Evolutionary conservation across 495 filamentous ascomycete genomes (phyloP).

Genomic region (Polyplosphaeria fusca): DNA sequence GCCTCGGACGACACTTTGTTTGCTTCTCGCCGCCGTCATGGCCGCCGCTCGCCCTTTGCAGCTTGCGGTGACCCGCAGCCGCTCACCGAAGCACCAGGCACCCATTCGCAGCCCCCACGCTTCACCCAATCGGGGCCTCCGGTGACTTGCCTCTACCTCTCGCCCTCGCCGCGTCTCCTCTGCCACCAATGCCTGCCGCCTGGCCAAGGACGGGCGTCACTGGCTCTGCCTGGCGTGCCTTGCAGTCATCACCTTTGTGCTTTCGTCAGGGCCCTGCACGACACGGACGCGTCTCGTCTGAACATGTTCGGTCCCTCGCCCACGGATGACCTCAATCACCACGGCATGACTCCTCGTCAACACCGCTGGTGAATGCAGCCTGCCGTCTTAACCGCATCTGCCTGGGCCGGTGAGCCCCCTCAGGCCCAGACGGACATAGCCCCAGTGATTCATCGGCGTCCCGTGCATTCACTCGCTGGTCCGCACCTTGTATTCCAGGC

Average conservation of each 20-base stretch:
- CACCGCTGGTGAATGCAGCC: conserved; percentile 14
- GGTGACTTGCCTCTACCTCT: conserved; percentile 16
- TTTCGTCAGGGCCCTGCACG: conserved; percentile 20
- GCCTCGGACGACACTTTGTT: background rate
- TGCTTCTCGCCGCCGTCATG: conserved; percentile 1
- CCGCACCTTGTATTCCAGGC: conserved; percentile 26
- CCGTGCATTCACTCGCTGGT: conserved; percentile 25
- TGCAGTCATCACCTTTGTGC: conserved; percentile 16
- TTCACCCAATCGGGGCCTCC: conserved; percentile 3
- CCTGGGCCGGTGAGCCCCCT: conserved; percentile 11
- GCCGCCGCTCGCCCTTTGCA: conserved; percentile 4
- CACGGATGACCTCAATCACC: conserved; percentile 12
- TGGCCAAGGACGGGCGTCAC: conserved; percentile 6
- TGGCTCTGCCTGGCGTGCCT: conserved; percentile 31
- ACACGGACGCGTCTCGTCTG: conserved; percentile 4
- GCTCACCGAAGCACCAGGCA: conserved; percentile 18
- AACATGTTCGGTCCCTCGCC: conserved; percentile 5
- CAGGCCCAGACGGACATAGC: conserved; percentile 12
- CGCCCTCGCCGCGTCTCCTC: conserved; percentile 6
- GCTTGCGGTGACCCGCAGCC: background rate
- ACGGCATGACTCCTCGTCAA: conserved; percentile 25
- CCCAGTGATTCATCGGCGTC: conserved; percentile 29
- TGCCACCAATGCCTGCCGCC: conserved; percentile 26
- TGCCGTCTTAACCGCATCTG: conserved; percentile 8
- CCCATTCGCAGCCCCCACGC: conserved; percentile 28